Base-by-base conservation (phyloP, 2,329 filamentous ascomycete genomes). In the Dactylellina cionopaga region DNA sequence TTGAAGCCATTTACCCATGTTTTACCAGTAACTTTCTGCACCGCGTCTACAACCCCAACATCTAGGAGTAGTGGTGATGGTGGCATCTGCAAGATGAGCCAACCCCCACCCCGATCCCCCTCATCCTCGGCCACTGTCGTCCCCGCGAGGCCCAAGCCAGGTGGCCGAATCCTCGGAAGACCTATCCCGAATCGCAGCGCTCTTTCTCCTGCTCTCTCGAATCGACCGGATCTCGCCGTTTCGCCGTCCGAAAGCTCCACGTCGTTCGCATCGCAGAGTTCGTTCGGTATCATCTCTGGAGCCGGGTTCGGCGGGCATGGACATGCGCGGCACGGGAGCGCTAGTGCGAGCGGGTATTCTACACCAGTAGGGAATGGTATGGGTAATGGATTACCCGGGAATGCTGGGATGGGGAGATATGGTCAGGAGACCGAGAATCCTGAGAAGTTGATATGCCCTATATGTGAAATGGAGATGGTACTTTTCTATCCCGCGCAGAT, bases 401-500 rank as follows among this genome's bases (percentile, higher is more conserved):
- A 39, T 37, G 15, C 49, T 25, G 65, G 65, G 65, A 71, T 71
- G 17, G 65, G 47, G 5, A 49, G 37, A 15, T 71, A 58, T 31
- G 43, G 35, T 5, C 46, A 29, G 27, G 66, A 64, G 44, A 52
- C 43, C 2, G 58, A 59, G 43, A 55, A 6, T 33, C 46, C 54
- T 19, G 69, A 41, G 75, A 86, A 86, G 80, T 87, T 99, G 69
- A 88, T 94, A 62, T 99, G 95, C 80, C 95, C 95, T n/a, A 99
- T 99, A 79, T 99, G 95, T 81, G 92, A 89, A 77, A 96, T 98
- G 82, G 93, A 97, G 81, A 99, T 99, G 95, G 92, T 95, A 56
- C 11, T 58, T 13, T 39, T 19, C 72, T 80, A 80, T 76, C 80
- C 74, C 22, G 11, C 9, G 19, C 44, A 27, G n/a, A 10, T 10